Evolutionary conservation across 1,139 yeast genomes (phyloP), one percentile per base, ranked within the genome.

Genomic region (Suhomyces chickasaworum): DNA sequence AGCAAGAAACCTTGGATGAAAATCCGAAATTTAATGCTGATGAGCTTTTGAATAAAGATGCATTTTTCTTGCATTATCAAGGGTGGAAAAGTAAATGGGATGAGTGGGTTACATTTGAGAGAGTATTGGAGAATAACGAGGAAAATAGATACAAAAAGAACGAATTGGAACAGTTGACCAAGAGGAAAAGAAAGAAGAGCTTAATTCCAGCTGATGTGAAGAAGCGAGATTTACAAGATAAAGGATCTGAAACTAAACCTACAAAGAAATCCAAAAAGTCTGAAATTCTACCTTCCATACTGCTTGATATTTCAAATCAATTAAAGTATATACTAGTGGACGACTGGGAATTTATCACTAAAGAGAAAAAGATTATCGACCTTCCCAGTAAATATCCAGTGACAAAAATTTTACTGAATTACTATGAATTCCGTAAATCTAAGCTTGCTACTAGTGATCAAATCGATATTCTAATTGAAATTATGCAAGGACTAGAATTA

Each of bases 41-140:
- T 13, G 76, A 71, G 2, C 60, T 77, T 32, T 58, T 57, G 30
- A 64, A 63, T 23, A 58, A 68, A 44, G 63, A 71, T 46, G 75
- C 83, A 47, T 91, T 81, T 64, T 84, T 74, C 54, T 81, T 93
- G 8, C 99, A 93, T 62, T 93, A 93, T 66, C 88, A 85, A 58
- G 98, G 99, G 2, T 93, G 99, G 99, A 93, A 90, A 59, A 68
- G 84, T 17, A 84, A 91, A 52, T 91, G 97, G 97, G 98, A 93
- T 63, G 99, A 93, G 64, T 93, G 99, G 99, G 95, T 93, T 0
- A 78, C 81, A 0, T 66, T 68, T 8, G 84, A 81, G 42, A 71
- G 98, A 35, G 78, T 91, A 9, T 69, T 89, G 60, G 85, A 81
- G 53, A 75, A 77, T 60, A 87, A 78, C 43, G 86, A 83, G 37